phyloP scores from a whole-genome alignment of 2,329 filamentous ascomycete species.

The Stachybotrys elegans region DNA sequence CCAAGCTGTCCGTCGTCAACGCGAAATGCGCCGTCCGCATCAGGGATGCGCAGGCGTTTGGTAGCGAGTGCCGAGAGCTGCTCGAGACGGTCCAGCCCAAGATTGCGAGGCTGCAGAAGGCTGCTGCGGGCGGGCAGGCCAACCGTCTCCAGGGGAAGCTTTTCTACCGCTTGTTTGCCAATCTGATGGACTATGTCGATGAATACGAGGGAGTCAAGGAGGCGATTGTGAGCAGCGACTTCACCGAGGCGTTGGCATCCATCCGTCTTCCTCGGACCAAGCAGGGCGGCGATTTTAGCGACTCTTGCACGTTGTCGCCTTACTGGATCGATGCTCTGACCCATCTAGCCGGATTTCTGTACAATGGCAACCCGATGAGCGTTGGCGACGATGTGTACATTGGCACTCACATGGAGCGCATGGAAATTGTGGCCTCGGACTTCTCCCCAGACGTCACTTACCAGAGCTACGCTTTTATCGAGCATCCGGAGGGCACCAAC shows the following conservation, averaged over 20 bases:
- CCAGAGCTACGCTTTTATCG: constrained; percentile 54
- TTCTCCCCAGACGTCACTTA: constrained; percentile 29
- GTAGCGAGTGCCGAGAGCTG: background rate
- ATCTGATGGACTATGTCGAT: constrained; percentile 50
- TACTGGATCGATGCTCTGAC: constrained; percentile 56
- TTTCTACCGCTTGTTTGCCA: constrained; percentile 59
- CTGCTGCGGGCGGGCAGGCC: background rate
- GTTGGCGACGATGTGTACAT: constrained; percentile 52
- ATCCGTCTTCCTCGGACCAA: constrained; percentile 45
- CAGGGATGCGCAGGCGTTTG: background rate
- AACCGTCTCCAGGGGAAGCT: background rate
- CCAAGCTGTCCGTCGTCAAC: background rate
- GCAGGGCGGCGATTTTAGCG: constrained; percentile 37
- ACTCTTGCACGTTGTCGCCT: constrained; percentile 47
- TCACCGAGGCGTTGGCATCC: constrained; percentile 28
- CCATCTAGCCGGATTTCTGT: constrained; percentile 56
- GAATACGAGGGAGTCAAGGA: constrained; percentile 55
- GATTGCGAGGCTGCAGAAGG: background rate
- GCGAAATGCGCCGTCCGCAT: background rate
- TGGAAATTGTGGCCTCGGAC: constrained; percentile 39
- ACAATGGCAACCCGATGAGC: constrained; percentile 54
- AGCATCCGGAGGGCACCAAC: constrained; percentile 36
- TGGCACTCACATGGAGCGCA: constrained; percentile 54
- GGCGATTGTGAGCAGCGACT: constrained; percentile 39
- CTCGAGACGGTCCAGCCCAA: background rate